Conservation (phyloP, 495 filamentous ascomycete genomes). For the Trichoderma reesei region DNA sequence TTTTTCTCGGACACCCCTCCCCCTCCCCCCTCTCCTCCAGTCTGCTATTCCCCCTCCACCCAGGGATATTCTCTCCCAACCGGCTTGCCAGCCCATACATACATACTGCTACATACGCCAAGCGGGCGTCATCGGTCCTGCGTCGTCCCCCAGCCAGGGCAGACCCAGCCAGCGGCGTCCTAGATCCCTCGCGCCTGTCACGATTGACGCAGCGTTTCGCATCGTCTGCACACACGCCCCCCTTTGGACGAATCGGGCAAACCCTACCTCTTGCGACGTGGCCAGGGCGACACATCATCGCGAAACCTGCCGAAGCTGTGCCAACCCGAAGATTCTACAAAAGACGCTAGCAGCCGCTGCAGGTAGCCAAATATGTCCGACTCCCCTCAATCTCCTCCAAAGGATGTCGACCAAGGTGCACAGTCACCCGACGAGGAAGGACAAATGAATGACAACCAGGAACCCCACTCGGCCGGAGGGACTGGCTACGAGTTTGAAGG, state of each 20-base stretch:
- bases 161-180: neutral
- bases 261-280: slow-evolving; percentile 44
- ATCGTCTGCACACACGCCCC: neutral
- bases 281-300: slow-evolving; percentile 43
- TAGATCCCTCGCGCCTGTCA: neutral
- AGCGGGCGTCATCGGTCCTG: slow-evolving; percentile 3
- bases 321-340: slow-evolving; percentile 43
- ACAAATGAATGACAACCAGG: slow-evolving; percentile 50
- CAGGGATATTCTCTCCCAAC: slow-evolving; percentile 4
- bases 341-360: slow-evolving; percentile 51
- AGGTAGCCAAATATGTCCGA: slow-evolving; percentile 82
- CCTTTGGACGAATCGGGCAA: slow-evolving; percentile 22
- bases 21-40: neutral
- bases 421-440: slow-evolving; percentile 81
- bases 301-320: slow-evolving; percentile 30
- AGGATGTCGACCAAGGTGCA: slow-evolving; percentile 87
- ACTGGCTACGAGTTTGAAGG: slow-evolving; percentile 76
- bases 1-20: slow-evolving; percentile 3
- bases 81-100: slow-evolving; percentile 5
- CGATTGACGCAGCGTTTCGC: slow-evolving; percentile 6
- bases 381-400: slow-evolving; percentile 87
- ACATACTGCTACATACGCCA: slow-evolving; percentile 4
- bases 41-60: slow-evolving; percentile 5
- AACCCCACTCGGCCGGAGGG: slow-evolving; percentile 48
- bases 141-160: neutral